Conservation (phyloP, 1,139 yeast genomes). For the Pichia sp. region DNA sequence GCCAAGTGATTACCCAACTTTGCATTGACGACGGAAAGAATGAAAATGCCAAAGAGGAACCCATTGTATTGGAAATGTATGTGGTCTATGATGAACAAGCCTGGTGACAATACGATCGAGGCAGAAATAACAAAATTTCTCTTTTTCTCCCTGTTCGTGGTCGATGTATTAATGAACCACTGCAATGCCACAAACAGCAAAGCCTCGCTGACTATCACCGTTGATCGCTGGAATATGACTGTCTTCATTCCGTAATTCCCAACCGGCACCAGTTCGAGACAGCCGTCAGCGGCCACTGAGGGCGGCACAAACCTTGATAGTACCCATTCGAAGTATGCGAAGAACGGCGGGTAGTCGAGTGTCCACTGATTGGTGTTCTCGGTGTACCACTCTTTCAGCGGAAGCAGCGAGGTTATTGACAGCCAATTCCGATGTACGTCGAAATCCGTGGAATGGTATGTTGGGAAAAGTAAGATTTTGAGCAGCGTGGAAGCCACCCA, state of each 20-base stretch:
- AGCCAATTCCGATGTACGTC: conserved; percentile 98
- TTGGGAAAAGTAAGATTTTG: conserved; percentile 46
- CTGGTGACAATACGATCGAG: conserved; percentile 84
- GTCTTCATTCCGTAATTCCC: conserved; percentile 78
- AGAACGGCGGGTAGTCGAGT: conserved; percentile 94
- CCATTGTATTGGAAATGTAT: conserved; percentile 96
- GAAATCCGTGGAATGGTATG: conserved; percentile 83
- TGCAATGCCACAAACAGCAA: conserved; percentile 68
- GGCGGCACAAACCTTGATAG: conserved; percentile 69
- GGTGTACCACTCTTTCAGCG: conserved; percentile 74
- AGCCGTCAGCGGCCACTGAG: conserved; percentile 66
- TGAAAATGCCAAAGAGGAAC: conserved; percentile 79
- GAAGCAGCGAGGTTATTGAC: conserved; percentile 80
- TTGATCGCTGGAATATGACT: conserved; percentile 69
- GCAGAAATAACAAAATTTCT: conserved; percentile 75
- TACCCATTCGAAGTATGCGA: conserved; percentile 89
- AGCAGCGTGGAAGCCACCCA: conserved; percentile 59
- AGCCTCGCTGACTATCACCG: conserved; percentile 77
- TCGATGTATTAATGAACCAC: conserved; percentile 58
- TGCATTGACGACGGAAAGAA: conserved; percentile 71
- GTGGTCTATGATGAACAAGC: conserved; percentile 81
- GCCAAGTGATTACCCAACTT: conserved; percentile 51
- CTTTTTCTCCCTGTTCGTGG: conserved; percentile 35
- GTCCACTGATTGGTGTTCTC: conserved; percentile 93
- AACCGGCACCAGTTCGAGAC: conserved; percentile 59